Base-by-base conservation (phyloP, 495 filamentous ascomycete genomes). In the Daldinia caldariorum region DNA sequence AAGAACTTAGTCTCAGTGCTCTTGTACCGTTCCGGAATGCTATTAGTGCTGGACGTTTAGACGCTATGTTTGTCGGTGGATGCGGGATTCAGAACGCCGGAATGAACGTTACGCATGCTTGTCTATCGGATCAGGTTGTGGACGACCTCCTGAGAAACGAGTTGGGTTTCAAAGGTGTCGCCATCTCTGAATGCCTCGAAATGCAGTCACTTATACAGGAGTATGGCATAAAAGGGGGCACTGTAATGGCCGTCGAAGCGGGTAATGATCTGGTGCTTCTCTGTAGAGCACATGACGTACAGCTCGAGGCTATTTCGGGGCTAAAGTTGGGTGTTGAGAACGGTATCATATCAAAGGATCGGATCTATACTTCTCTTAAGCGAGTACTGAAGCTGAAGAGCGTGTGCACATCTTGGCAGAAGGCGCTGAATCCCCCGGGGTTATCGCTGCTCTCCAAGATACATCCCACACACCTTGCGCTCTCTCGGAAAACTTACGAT, bases 171-270 rank as follows among this genome's bases (percentile, higher is more conserved):
- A 85, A 92, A 62, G 93, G 93, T 3, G 93, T 97, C 6, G 92
- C 93, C n/a, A 91, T 97, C 47, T 96, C 93, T 0, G 93, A 97
- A 73, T 97, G 93, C 63, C 82, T 97, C n/a, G 93, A 97, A 77
- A 97, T 97, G 93, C 93, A 97, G 70, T 92, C 92, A 0, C 84
- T 97, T 13, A 91, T 90, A 57, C 91, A 94, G 68, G 94, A 97
- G 68, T 95, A 97, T 67, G 93, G 93, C 12, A 91, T 97, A n/a
- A 90, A 92, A 63, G 92, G 92, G 13, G 93, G 93, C 14, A 95
- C 92, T 0, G 92, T 97, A 60, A 97, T 97, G 93, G 93, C 93
- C 0, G 91, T 96, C 62, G 94, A 95, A 75, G 93, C 93, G 16
- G 93, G 93, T 32, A 97, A 93, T 75, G 93, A 97, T 81, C 79